Percentiles rank a stretch among this genome's conserved stretches.
phyloP scores from a whole-genome alignment of 345 rosid species.

The Populus pruinosa region DNA sequence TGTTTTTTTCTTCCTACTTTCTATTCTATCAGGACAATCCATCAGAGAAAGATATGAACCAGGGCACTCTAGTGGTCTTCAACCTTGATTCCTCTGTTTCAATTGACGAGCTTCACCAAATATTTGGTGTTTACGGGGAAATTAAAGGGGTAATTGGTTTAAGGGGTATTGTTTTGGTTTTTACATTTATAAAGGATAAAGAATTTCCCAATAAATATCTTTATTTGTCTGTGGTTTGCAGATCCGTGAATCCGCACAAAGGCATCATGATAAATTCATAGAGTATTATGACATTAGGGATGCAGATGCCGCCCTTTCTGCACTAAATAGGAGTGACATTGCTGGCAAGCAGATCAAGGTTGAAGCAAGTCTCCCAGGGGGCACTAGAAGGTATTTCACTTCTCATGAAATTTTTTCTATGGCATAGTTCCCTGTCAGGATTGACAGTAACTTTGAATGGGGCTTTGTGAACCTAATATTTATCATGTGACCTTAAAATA shows the following conservation, averaged over 20 bases:
- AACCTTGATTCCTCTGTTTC: constrained; percentile 33
- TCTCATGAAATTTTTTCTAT: not conserved
- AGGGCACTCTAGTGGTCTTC: constrained; percentile 23
- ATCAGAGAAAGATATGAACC: constrained; percentile 21
- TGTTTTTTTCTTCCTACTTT: constrained; percentile 3
- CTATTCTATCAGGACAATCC: constrained; percentile 22
- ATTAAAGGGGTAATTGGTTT: constrained; percentile 25
- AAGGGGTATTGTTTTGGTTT: not conserved
- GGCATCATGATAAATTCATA: constrained; percentile 15
- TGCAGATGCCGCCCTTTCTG: constrained; percentile 32
- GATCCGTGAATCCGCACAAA: constrained; percentile 23
- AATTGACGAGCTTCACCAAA: constrained; percentile 24
- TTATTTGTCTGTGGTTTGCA: constrained; percentile 17
- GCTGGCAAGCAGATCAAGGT: constrained; percentile 33
- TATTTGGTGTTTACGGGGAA: constrained; percentile 34
- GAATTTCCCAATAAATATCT: not conserved
- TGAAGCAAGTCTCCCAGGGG: constrained; percentile 20
- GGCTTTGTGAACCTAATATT: not conserved
- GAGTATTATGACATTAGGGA: constrained; percentile 32
- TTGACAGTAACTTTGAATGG: not conserved
- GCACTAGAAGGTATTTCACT: constrained; percentile 19
- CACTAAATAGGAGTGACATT: constrained; percentile 25
- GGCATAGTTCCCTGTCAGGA: not conserved
- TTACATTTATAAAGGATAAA: not conserved
- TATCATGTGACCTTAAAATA: not conserved